Base-by-base conservation (phyloP, 345 rosid species). In the Citrus maxima region DNA sequence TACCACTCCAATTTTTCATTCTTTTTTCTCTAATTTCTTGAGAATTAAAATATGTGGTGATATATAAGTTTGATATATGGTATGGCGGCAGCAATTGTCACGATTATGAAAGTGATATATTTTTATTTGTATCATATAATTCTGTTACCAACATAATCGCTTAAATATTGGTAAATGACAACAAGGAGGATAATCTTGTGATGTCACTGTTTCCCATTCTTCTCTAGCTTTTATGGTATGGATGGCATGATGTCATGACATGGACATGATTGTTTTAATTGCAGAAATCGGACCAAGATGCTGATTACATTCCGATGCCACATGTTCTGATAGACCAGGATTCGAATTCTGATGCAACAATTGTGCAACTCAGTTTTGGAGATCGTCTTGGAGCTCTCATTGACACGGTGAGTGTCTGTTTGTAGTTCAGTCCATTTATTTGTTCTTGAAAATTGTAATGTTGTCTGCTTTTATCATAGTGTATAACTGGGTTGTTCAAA, bases 331-430 rank as follows among this genome's bases (percentile, higher is more conserved):
- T 93, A 34, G 97, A 92, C 82, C 98, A 93, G 83, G 98, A 96
- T 84, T 89, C 98, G 19, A 94, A 91, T 89, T 85, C 94, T 67
- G 90, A 91, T 62, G 91, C 97, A 71, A 93, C 97, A 4, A 83
- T 88, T 79, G 98, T 96, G 35, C 92, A 96, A 74, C 87, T 96
- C 79, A 93, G 98, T 85, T 92, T 93, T 80, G 99, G 99, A 77
- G 96, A 96, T 88, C 98, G 98, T 74, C 90, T 96, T 73, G 99
- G 99, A 71, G 97, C 97, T 75, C 93, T 96, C 34, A 85, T 94
- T 88, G 97, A 96, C 86, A 96, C 99, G 7, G 98, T 93, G 80
- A 84, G 67, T 76, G 2, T 30, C 79, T 73, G 67, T 76, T 54
- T 46, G 6, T n/a, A 63, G 56, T 72, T 59, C 22, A 14, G 19